Evolutionary conservation across 2,329 filamentous ascomycete genomes (phyloP), one percentile per base, ranked within the genome.

Genomic region (Arthroderma sp.): DNA sequence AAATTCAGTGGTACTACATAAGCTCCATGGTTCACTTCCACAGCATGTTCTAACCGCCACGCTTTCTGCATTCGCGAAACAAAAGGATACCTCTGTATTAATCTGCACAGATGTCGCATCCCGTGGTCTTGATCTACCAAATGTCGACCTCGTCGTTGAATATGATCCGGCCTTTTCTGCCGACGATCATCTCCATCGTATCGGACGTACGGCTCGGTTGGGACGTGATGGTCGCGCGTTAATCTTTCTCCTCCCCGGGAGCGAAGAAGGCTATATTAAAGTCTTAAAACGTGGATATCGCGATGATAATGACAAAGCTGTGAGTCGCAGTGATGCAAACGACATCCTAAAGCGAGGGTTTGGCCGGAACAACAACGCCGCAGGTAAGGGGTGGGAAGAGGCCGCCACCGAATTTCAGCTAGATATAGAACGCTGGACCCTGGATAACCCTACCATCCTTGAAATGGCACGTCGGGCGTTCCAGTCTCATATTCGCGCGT

Each of bases 41-140:
- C 93, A 98, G 69, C 82, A 88, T 2, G 82, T 91, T 37, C 88
- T 93, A 62, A 96, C 91, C 1, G 83, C 87, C 4, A 96, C 93
- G 0, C 81, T 98, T 13, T 81, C 83, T 41, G 82, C 88, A 2
- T 98, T 95, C 72, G 81, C 86, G 2, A 79, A 79, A 43, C 86
- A 83, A 68, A 82, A 80, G 28, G 81, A 87, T 19, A 86, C 91
- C 0, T 85, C 87, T 0, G 82, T 98, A 2, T 80, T 98, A 15
- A 81, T 98, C 62, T 95, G 91, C 64, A 98, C 93, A 0, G 93
- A 98, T 67, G 93, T 98, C 54, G 89, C 93, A 11, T 93, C 93
- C 19, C 88, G 93, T 67, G 93, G 93, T 75, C 83, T 98, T 43
- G 93, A 98, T 76, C 82, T 98, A 15, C 91, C 91, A 0, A 91